Conservation (phyloP, 2,329 filamentous ascomycete species). For the Colletotrichum chrysophilum region DNA sequence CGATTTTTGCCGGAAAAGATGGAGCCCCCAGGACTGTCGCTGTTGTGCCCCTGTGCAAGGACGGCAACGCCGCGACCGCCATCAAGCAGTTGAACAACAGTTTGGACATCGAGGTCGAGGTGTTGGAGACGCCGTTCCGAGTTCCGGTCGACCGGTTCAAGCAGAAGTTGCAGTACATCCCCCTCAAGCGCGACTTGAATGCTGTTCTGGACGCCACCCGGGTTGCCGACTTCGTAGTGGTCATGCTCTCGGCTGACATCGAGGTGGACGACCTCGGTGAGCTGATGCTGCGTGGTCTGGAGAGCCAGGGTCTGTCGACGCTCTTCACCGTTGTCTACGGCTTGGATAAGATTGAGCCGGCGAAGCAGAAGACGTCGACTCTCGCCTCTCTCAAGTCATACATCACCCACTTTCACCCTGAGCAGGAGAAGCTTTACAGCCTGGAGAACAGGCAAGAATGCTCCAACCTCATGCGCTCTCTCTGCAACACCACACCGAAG, state of each 20-base stretch:
- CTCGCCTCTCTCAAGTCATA: conserved; percentile 87
- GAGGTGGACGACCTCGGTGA: conserved; percentile 89
- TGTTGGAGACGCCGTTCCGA: conserved; percentile 63
- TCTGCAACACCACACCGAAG: conserved; percentile 92
- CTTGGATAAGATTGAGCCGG: conserved; percentile 77
- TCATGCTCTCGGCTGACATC: conserved; percentile 80
- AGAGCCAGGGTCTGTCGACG: conserved; percentile 93
- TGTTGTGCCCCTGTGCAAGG: conserved; percentile 80
- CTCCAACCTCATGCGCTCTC: conserved; percentile 85
- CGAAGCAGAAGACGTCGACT: conserved; percentile 79
- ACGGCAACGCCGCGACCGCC: conserved; percentile 70
- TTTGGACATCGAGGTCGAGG: conserved; percentile 75
- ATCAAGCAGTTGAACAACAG: conserved; percentile 77
- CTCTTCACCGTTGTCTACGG: conserved; percentile 85
- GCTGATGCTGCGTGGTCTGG: conserved; percentile 82
- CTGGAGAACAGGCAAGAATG: conserved; percentile 90
- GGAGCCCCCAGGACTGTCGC: conserved; percentile 89
- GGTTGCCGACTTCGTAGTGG: conserved; percentile 88
- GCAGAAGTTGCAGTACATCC: conserved; percentile 88
- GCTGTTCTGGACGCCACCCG: conserved; percentile 85
- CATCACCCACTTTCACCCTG: conserved; percentile 92
- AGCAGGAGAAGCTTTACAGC: conserved; percentile 88
- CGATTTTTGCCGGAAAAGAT: conserved; percentile 84
- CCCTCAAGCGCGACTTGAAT: conserved; percentile 74
- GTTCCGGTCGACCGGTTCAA: conserved; percentile 89